phyloP scores from a whole-genome alignment of 176 grass and related monocot species.

The Rhipidocladum racemiflorum region DNA sequence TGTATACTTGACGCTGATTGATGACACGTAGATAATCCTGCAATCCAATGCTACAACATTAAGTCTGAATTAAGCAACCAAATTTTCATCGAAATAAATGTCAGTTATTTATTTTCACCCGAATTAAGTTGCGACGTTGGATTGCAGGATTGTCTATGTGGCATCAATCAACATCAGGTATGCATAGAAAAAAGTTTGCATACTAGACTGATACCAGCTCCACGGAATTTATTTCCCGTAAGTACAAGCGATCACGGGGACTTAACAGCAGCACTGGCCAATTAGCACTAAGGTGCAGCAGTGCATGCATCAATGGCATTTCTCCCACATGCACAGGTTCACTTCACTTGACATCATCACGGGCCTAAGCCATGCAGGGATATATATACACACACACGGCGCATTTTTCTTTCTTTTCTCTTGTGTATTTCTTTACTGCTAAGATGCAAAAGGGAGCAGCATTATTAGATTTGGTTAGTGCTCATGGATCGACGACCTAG shows the following conservation, averaged over 20 bases:
- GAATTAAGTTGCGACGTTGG: too few relatives aligned
- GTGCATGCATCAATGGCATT: not conserved
- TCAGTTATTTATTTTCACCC: too few relatives aligned
- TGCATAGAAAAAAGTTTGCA: too few relatives aligned
- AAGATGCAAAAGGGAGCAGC: not conserved
- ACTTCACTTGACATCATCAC: conserved; percentile 19
- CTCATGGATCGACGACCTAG: not conserved
- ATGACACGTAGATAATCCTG: too few relatives aligned
- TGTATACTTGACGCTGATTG: too few relatives aligned
- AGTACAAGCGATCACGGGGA: conserved; percentile 15
- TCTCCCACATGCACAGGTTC: not conserved
- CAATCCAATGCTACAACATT: too few relatives aligned
- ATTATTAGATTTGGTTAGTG: not conserved
- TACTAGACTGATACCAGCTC: too few relatives aligned
- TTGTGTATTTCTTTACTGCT: not conserved
- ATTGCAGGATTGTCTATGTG: too few relatives aligned
- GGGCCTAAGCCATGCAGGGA: not conserved
- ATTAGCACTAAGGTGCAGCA: not conserved
- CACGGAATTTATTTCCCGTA: too few relatives aligned
- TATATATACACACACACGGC: not conserved
- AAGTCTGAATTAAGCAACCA: too few relatives aligned
- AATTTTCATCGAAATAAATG: too few relatives aligned
- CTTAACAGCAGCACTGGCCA: not conserved
- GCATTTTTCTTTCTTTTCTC: not conserved
- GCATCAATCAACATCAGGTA: too few relatives aligned